Percentiles rank a stretch among this genome's conserved stretches.
Conservation (phyloP, 768 basidiomycete genomes). For the Tulasnella sp. region DNA sequence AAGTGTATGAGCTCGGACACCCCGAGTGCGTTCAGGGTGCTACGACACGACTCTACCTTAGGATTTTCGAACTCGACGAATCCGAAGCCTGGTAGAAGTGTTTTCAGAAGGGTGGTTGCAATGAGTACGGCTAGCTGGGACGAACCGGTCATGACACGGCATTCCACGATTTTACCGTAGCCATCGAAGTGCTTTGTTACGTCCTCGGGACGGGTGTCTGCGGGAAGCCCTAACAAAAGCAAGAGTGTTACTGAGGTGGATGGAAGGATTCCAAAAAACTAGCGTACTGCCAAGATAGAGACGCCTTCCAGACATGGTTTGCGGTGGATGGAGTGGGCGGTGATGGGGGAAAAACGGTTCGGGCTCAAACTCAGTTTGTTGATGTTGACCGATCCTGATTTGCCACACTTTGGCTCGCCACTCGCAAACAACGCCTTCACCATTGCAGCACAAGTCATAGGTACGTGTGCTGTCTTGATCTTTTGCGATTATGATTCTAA, state of each 20-base stretch:
- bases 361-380: background rate
- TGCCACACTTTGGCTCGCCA: no score
- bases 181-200: slow-evolving; percentile 83
- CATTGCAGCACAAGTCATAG: no score
- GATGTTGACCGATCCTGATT: no score
- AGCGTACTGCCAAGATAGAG: slow-evolving; percentile 22
- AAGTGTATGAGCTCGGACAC: background rate
- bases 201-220: slow-evolving; percentile 72
- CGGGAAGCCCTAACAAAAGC: slow-evolving; percentile 49
- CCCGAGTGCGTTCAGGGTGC: background rate
- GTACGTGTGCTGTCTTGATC: no score
- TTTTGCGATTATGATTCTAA: no score
- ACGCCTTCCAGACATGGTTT: background rate
- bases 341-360: slow-evolving; percentile 1
- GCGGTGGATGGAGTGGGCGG: background rate
- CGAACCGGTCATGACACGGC: slow-evolving; percentile 87
- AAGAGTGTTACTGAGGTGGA: background rate
- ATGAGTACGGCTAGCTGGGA: slow-evolving; percentile 19
- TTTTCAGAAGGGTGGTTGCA: background rate
- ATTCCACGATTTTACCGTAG: slow-evolving; percentile 78
- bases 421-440: no score
- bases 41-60: slow-evolving; percentile 36
- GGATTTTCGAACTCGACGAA: slow-evolving; percentile 92
- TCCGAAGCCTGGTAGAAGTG: slow-evolving; percentile 56
- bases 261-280: background rate